phyloP scores from a whole-genome alignment of 2,329 filamentous ascomycete genomes.

The Hypoxylon sp. region DNA sequence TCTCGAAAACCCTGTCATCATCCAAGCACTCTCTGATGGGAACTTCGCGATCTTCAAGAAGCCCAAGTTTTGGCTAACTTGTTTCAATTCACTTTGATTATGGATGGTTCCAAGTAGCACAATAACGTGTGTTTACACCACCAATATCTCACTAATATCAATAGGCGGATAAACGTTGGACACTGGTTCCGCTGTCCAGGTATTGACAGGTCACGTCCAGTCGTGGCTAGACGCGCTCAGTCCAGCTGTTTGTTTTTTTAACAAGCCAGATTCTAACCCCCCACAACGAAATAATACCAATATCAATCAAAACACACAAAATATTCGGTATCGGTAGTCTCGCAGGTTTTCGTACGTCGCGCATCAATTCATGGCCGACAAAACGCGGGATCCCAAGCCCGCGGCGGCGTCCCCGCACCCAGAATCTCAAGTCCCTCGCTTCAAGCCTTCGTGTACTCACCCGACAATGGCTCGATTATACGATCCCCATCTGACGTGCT shows the following conservation, averaged over 20 bases:
- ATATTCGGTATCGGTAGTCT: slow-evolving; percentile 13
- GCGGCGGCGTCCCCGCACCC: slow-evolving; percentile 13
- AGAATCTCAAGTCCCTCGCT: slow-evolving; percentile 33
- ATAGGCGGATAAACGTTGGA: slow-evolving; percentile 2
- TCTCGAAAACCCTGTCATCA: neutral
- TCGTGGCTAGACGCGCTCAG: slow-evolving; percentile 5
- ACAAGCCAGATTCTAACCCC: neutral
- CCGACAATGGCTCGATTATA: slow-evolving; percentile 77
- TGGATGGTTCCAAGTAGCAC: slow-evolving; percentile 14
- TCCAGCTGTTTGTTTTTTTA: neutral
- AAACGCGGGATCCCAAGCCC: slow-evolving; percentile 2
- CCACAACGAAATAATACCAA: neutral
- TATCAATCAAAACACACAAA: neutral
- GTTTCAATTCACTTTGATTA: slow-evolving; percentile 6
- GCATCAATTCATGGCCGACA: slow-evolving; percentile 32
- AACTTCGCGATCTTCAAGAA: neutral
- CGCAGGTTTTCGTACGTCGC: slow-evolving; percentile 17
- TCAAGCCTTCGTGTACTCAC: slow-evolving; percentile 71
- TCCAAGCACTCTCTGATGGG: slow-evolving; percentile 6
- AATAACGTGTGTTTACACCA: slow-evolving; percentile 3
- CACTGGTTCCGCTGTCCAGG: neutral
- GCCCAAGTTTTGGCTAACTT: slow-evolving; percentile 13
- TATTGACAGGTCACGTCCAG: neutral
- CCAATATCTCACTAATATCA: slow-evolving; percentile 22
- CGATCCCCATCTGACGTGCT: slow-evolving; percentile 67